phyloP scores from a whole-genome alignment of 768 basidiomycete genomes.

The Podaxis sp. region DNA sequence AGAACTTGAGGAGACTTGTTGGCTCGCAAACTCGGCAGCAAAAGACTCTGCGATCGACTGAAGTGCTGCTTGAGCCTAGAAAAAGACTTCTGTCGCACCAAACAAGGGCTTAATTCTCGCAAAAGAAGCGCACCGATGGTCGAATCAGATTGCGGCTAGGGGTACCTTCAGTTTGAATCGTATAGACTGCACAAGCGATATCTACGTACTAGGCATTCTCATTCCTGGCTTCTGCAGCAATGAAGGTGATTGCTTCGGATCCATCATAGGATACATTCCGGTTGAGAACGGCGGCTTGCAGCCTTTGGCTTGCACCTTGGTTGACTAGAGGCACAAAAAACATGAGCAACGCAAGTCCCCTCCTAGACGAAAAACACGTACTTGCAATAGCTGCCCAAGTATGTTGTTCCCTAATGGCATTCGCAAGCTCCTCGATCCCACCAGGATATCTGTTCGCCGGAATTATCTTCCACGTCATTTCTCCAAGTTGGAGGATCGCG shows the following conservation, averaged over 20 bases:
- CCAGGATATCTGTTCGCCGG: constrained; percentile 41
- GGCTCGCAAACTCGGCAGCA: neutral
- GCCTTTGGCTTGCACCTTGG: too few relatives aligned
- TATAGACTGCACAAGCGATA: neutral
- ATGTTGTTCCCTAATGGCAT: constrained; percentile 44
- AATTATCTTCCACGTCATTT: constrained; percentile 45
- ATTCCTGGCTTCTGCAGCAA: constrained; percentile 28
- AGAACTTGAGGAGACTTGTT: too few relatives aligned
- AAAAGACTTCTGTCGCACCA: too few relatives aligned
- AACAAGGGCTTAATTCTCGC: constrained; percentile 24
- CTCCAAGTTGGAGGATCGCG: constrained; percentile 23
- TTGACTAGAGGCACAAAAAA: too few relatives aligned
- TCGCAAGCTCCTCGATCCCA: constrained; percentile 38
- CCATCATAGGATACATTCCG: constrained; percentile 46
- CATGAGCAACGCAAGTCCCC: too few relatives aligned
- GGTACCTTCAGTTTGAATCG: constrained; percentile 2
- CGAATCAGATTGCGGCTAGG: too few relatives aligned
- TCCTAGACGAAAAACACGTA: constrained; percentile 18
- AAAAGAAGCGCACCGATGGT: too few relatives aligned
- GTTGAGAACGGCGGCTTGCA: too few relatives aligned
- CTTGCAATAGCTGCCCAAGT: constrained; percentile 55
- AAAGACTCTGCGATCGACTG: neutral
- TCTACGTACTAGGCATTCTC: constrained; percentile 40
- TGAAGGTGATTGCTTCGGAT: constrained; percentile 45
- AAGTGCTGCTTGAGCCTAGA: too few relatives aligned